A percentile compares a stretch with the other conserved stretches of the same genome.
phyloP scores from a whole-genome alignment of 1,284 basidiomycete species.

The Ganoderma multipileum region DNA sequence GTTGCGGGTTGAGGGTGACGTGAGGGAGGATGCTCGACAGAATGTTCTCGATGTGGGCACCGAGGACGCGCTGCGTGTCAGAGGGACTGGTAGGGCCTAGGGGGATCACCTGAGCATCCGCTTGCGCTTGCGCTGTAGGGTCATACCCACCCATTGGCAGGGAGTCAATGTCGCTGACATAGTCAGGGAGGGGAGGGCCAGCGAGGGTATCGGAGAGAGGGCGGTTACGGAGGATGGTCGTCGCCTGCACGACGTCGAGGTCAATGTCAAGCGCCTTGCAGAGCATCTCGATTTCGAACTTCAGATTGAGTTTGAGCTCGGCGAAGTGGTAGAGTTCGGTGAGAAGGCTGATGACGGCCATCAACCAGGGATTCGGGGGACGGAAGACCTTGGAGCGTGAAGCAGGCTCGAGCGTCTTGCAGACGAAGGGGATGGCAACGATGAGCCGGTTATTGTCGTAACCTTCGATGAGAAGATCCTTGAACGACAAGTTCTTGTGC shows the following conservation, averaged over 20 bases:
- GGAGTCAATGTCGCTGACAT: constrained; percentile 73
- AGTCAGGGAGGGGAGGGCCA: constrained; percentile 70
- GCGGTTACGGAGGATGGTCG: constrained; percentile 80
- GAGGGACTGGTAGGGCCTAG: constrained; percentile 61
- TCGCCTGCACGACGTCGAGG: constrained; percentile 87
- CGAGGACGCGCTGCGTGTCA: constrained; percentile 68
- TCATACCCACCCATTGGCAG: constrained; percentile 75
- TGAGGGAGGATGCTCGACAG: constrained; percentile 76
- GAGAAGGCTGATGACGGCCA: constrained; percentile 92
- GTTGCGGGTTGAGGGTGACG: constrained; percentile 81
- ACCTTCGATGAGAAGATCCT: constrained; percentile 95
- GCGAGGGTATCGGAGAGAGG: constrained; percentile 60
- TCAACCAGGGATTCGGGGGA: constrained; percentile 98
- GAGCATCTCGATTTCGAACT: constrained; percentile 98
- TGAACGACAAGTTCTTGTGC: constrained; percentile 94
- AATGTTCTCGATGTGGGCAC: constrained; percentile 80
- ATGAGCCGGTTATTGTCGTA: constrained; percentile 93
- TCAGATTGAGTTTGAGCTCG: constrained; percentile 95
- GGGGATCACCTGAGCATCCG: constrained; percentile 65
- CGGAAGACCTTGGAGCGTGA: constrained; percentile 91
- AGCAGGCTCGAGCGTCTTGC: constrained; percentile 95
- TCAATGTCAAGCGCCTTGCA: constrained; percentile 94
- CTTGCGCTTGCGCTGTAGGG: constrained; percentile 51
- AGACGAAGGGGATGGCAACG: constrained; percentile 98
- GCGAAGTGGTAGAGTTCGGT: constrained; percentile 97